Evolutionary conservation across 805 yeast genomes (phyloP), one percentile per base, ranked within the genome.

Genomic region (Schizosaccharomyces japonicus): DNA sequence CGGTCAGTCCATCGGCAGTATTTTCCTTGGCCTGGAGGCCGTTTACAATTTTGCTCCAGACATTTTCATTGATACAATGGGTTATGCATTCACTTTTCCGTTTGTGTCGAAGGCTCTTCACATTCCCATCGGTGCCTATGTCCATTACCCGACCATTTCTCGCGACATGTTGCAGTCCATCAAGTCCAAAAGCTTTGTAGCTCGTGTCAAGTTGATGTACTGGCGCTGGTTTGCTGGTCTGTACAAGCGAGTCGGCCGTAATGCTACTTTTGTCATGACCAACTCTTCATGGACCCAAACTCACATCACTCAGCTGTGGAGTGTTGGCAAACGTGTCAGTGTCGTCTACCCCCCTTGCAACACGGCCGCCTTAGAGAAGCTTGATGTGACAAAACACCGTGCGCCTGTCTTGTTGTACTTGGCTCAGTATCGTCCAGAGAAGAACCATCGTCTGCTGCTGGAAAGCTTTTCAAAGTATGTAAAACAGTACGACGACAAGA

Each of bases 391-490:
- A 4, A 30, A 7, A n/a, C 26, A 23, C 6, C 48, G 60, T 13
- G 48, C 48, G 21, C 57, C 57, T 15, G 50, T 47, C 25, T 50
- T 77, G 50, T 64, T 80, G 17, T 79, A 75, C 49, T 63, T 90
- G 44, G 96, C 95, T 0, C 99, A 90, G 61, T 90, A 81, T 63
- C 73, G 99, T 50, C 90, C 94, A 1, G 99, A 90, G 59, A 90
- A 90, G 61, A 72, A 98, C 51, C 96, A 90, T 58, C 68, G 63
- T 25, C 63, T 90, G 47, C 70, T 84, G 3, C 61, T 90, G 42
- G 52, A 60, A 7, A 76, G 84, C 52, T 92, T 72, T 62, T 63
- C 73, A 4, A 62, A 67, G 48, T 81, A 76, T 54, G 53, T 76
- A 33, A 54, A 57, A 25, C 44, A 50, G 15, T 52, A 51, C 45